These are phyloP conservation scores for Candida multigemmis DNA, from an alignment of 805 yeast species.

Conservation along the genomic window DNA sequence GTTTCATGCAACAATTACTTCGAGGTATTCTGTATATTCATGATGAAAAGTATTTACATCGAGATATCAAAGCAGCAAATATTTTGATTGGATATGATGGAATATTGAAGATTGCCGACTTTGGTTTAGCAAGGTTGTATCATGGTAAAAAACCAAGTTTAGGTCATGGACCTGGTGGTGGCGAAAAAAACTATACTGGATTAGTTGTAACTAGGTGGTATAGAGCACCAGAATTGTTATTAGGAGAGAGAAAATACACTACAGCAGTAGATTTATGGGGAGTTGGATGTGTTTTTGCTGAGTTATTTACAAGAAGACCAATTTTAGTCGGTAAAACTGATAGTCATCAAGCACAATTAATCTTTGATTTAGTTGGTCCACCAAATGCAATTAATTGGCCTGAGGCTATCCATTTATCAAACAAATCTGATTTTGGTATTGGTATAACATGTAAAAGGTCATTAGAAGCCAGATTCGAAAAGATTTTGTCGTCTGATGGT, in stretches of 20 bases:
- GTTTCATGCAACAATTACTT: conserved; percentile 70
- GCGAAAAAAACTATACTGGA: conserved; percentile 44
- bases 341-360: conserved; percentile 74
- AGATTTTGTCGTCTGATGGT: conserved; percentile 37
- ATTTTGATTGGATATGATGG: conserved; percentile 74
- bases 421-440: conserved; percentile 34
- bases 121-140: conserved; percentile 81
- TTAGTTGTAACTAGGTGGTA: conserved; percentile 96
- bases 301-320: conserved; percentile 73
- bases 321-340: conserved; percentile 81
- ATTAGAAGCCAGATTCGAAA: conserved; percentile 39
- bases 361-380: conserved; percentile 76
- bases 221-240: conserved; percentile 85
- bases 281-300: conserved; percentile 91
- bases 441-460: conserved; percentile 39
- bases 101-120: conserved; percentile 83
- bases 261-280: conserved; percentile 99
- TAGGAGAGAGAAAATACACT: conserved; percentile 81
- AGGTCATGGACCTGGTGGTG: conserved; percentile 50
- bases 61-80: conserved; percentile 97
- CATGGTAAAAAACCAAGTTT: conserved; percentile 51
- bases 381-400: conserved; percentile 61
- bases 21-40: conserved; percentile 81
- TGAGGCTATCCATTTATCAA: conserved; percentile 48
- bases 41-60: conserved; percentile 48